These are phyloP conservation scores for Diaporthe aspalathi DNA, from an alignment of 2,329 filamentous ascomycete genomes.

Conservation along the genomic window DNA sequence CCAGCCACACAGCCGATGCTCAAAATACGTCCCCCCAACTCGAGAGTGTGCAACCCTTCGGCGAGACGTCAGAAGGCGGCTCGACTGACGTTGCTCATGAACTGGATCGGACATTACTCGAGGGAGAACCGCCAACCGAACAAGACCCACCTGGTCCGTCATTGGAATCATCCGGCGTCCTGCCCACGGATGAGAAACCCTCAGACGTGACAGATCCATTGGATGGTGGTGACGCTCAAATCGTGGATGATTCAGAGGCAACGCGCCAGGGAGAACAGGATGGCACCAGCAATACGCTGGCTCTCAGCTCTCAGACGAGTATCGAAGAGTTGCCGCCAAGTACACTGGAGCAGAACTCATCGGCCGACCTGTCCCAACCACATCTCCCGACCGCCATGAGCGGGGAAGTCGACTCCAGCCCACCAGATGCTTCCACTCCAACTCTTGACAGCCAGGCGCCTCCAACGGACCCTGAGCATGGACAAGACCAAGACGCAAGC, in stretches of 20 bases:
- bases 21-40: background rate
- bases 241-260: background rate
- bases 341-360: background rate
- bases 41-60: background rate
- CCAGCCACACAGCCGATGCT: background rate
- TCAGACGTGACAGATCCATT: background rate
- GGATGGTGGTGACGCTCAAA: background rate
- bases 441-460: background rate
- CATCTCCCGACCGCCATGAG: background rate
- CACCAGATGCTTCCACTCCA: background rate
- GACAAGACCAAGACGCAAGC: background rate
- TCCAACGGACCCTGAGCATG: background rate
- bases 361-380: background rate
- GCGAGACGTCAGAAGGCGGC: background rate
- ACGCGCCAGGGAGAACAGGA: background rate
- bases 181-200: background rate
- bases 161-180: constrained; percentile 15
- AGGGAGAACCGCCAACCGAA: background rate
- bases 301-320: background rate
- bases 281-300: background rate
- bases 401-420: background rate
- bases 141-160: constrained; percentile 16
- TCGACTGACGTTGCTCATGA: background rate
- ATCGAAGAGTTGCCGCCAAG: background rate
- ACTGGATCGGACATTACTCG: background rate